A percentile compares a stretch with the other conserved stretches of the same genome.
These are phyloP conservation scores for Talaromyces liani DNA, from an alignment of 495 filamentous ascomycete species.

Conservation along the genomic window DNA sequence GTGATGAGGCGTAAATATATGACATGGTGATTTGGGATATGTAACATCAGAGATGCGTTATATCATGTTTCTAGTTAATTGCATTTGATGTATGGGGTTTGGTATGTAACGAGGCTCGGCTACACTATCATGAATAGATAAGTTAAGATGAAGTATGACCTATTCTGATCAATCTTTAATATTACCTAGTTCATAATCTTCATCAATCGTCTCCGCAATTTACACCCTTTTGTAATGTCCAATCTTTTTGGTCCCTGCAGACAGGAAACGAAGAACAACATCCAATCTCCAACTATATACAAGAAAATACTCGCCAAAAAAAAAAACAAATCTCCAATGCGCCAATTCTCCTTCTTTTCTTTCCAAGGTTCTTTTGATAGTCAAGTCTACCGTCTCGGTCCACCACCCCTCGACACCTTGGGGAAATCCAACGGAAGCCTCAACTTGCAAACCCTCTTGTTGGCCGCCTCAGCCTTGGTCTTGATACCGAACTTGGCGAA, in stretches of 20 bases:
- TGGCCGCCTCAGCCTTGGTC: constrained; percentile 52
- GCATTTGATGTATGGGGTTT: not conserved
- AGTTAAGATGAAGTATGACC: not conserved
- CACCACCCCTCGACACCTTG: constrained; percentile 42
- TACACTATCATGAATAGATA: not conserved
- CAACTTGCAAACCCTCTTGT: constrained; percentile 59
- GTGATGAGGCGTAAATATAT: constrained; percentile 4
- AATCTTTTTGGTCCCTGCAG: not conserved
- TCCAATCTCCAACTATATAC: constrained; percentile 21
- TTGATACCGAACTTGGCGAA: constrained; percentile 35
- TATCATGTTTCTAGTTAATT: not conserved
- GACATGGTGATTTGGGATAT: not conserved
- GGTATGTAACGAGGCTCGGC: not conserved
- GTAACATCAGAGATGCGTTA: not conserved
- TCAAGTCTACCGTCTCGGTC: constrained; percentile 14
- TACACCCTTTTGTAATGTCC: not conserved
- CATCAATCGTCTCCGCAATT: not conserved
- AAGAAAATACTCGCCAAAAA: constrained; percentile 10
- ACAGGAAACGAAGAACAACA: constrained; percentile 6
- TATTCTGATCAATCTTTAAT: too few species aligned
- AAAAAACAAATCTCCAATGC: not conserved
- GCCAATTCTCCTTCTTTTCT: not conserved
- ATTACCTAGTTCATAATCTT: not conserved
- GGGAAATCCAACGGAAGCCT: constrained; percentile 80
- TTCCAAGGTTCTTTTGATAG: not conserved